Base-by-base conservation (phyloP, 352 stramenopile species). In the Paralagenidium karlingii region DNA sequence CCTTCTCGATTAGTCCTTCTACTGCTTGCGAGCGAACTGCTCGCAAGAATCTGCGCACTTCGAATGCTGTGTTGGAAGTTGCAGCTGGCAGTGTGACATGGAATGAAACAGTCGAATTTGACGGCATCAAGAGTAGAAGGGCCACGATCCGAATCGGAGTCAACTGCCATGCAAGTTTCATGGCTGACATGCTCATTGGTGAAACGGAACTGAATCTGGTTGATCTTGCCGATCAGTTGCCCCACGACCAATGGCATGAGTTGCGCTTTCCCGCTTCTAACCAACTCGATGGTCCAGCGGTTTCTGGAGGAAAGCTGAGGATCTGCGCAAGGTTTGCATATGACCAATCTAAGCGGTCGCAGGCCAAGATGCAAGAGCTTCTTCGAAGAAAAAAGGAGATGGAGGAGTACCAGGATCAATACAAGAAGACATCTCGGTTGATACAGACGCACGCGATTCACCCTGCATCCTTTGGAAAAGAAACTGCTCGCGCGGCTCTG, bases 141-240 rank as follows among this genome's bases (percentile, higher is more conserved):
- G 81, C 86, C 28, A 48, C 57, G n/a, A 54, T 84, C 33, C 82
- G 85, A 46, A 51, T 79, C 8, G 61, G 57, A 8, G 53, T 91
- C 22, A 71, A 61, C 43, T 64, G 60, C 38, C 76, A 57, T 26
- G 60, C 68, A 5, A 53, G 63, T 12, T 44, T 83, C 26, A 63
- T 88, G 45, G 62, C 77, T 2, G 73, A 87, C 37, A 58, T 82
- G 15, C 64, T 78, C 26, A 49, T 88, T 12, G 75, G 75, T 26
- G 70, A 88, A 51, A 37, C 65, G 6, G 67, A 82, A 43, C 42
- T 88, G 32, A 57, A 48, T 29, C 69, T 62, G n/a, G 37, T 30
- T 12, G 41, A 64, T 16, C 77, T 78, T 21, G 36, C 77, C 32
- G 68, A 88, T 40, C 77, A 91, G 40, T 33, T 51, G 16, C 41